phyloP scores from a whole-genome alignment of 2,329 filamentous ascomycete species.

The Lojkania enalia region DNA sequence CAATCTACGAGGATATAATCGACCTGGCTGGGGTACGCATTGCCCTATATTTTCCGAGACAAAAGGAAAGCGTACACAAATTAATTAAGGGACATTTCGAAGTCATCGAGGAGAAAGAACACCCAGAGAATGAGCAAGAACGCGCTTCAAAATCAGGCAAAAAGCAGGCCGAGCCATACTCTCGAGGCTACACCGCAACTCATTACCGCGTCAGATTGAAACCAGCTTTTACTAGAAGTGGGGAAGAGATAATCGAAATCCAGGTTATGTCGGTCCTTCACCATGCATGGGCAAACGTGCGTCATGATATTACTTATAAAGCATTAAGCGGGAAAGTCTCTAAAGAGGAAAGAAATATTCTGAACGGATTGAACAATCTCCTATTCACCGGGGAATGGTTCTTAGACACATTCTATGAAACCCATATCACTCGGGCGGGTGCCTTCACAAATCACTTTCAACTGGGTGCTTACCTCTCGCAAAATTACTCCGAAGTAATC shows the following conservation, averaged over 20 bases:
- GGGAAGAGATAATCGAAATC: conserved; percentile 23
- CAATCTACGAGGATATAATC: conserved; percentile 2
- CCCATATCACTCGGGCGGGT: not conserved
- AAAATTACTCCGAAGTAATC: not conserved
- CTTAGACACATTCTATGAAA: not conserved
- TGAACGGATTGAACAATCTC: not conserved
- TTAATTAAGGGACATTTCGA: conserved; percentile 3
- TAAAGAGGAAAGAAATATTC: conserved; percentile 2
- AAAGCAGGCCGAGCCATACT: not conserved
- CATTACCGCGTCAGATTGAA: not conserved
- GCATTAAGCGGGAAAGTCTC: not conserved
- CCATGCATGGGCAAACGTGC: conserved; percentile 26
- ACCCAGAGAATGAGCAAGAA: not conserved
- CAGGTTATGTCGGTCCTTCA: conserved; percentile 25
- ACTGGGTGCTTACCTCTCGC: not conserved
- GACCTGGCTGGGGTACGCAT: conserved; percentile 13
- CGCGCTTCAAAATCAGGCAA: too few relatives aligned
- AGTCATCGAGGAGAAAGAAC: not conserved
- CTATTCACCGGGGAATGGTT: not conserved
- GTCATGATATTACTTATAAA: conserved; percentile 32
- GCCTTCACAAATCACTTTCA: conserved; percentile 1
- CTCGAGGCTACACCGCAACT: not conserved
- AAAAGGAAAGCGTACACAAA: conserved; percentile 2
- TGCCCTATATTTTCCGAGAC: conserved; percentile 7
- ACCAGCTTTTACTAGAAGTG: not conserved